Evolutionary conservation across 345 rosid species (phyloP).

Genomic region (Gossypium anomalum): DNA sequence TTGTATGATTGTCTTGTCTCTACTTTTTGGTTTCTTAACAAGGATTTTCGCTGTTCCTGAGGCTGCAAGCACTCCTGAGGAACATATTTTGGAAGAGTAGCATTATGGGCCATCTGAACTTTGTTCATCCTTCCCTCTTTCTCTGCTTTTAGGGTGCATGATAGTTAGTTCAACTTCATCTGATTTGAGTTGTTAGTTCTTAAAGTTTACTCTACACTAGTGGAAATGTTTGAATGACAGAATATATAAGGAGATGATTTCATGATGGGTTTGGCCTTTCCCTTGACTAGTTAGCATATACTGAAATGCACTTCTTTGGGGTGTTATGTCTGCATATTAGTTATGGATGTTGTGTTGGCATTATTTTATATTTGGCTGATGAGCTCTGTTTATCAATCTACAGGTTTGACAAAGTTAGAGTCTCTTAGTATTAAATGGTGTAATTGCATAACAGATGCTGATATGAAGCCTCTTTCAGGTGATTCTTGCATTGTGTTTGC

Average conservation of each 20-base stretch:
- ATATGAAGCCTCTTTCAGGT: conserved; percentile 81
- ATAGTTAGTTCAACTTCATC: background rate
- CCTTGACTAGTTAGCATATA: background rate
- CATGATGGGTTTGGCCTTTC: background rate
- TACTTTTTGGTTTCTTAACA: background rate
- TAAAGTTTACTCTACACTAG: background rate
- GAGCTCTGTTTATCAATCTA: conserved; percentile 6
- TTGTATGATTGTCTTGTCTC: background rate
- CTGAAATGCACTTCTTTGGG: background rate
- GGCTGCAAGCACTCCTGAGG: background rate
- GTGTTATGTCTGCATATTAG: background rate
- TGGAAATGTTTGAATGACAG: background rate
- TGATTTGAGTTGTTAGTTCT: background rate
- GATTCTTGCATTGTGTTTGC: background rate
- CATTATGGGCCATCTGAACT: background rate
- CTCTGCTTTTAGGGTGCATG: background rate
- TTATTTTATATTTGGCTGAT: conserved; percentile 1
- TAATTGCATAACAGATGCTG: conserved; percentile 72
- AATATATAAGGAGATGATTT: background rate
- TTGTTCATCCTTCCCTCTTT: background rate
- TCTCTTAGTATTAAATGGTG: conserved; percentile 82
- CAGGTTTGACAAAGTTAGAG: conserved; percentile 70
- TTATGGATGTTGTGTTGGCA: background rate
- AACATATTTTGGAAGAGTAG: background rate
- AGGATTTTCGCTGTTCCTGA: background rate